Evolutionary conservation across 129 eudicot genomes (phyloP), one percentile per base, ranked within the genome.

Genomic region (Lactuca sativa): DNA sequence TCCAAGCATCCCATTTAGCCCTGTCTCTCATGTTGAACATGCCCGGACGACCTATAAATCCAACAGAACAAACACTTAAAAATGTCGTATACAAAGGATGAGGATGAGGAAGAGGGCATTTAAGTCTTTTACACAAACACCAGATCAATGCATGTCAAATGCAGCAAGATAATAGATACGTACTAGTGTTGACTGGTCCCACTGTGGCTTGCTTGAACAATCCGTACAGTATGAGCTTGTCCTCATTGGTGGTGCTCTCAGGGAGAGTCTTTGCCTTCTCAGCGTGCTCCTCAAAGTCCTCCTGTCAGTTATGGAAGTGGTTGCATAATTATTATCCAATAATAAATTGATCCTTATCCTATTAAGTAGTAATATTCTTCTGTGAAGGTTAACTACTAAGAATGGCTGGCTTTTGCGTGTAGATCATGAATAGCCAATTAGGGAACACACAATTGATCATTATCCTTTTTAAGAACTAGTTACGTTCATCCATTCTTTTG

Each of bases 1-100:
- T 87, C 99, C 99, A 95, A 9, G 97, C 93, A 82, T 95, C 99
- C 99, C 99, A 95, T 77, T 95, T 95, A 41, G 96, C 95, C 74
- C 88, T 84, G 65, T 85, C 97, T 83, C 74, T 90, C 89, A 72
- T 75, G 92, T 87, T 85, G 63, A 95, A 84, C 3, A 95, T 82
- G 37, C 99, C 97, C 10, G 99, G 99, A 70, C 99, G 99, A 69
- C 78, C 99, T 95, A 85, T 52, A 56, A 44, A 71, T 69, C 32
- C 44, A 10, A 73, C 32, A 67, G 11, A 53, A 59, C 3, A 4
- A 55, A 44, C 25, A 36, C 25, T 4, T 61, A 4, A 70, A 10
- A 56, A 40, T 8, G 8, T 7, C 5, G 1, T 4, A 40, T 31
- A 56, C 4, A 14, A 11, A 41, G 17, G 13, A 58, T 43, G 13